Conservation (phyloP, 2,329 filamentous ascomycete genomes). For the Cyclaneusma minus region DNA sequence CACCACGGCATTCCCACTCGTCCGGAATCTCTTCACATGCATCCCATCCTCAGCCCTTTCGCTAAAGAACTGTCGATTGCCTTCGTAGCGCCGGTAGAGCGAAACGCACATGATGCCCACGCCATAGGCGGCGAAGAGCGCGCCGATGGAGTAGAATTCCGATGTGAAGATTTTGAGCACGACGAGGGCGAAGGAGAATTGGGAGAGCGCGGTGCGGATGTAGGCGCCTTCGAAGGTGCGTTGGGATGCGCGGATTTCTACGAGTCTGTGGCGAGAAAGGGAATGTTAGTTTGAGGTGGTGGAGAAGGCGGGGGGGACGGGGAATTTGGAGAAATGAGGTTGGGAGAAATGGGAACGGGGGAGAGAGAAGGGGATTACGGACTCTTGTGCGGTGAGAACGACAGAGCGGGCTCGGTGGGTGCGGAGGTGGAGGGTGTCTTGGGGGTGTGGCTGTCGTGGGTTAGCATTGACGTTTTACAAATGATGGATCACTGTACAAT, state of each 20-base stretch:
- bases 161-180: conserved; percentile 93
- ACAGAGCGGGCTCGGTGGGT: conserved; percentile 74
- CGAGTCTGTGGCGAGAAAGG: conserved; percentile 32
- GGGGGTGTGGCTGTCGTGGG: conserved; percentile 40
- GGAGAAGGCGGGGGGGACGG: conserved; percentile 1
- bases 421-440: conserved; percentile 63
- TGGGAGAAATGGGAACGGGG: conserved; percentile 1
- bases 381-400: conserved; percentile 62
- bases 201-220: conserved; percentile 81
- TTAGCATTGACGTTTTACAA: too few species aligned
- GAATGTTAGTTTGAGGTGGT: conserved; percentile 1
- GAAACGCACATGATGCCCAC: conserved; percentile 71
- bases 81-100: conserved; percentile 74
- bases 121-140: conserved; percentile 85
- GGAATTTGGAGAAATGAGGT: conserved; percentile 1
- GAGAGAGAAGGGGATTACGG: conserved; percentile 4
- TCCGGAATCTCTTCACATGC: conserved; percentile 41
- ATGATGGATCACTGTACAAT: too few species aligned
- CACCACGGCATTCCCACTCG: conserved; percentile 45
- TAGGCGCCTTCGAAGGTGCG: conserved; percentile 96
- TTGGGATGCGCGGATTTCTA: conserved; percentile 88
- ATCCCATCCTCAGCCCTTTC: conserved; percentile 23
- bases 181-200: conserved; percentile 89
- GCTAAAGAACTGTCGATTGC: conserved; percentile 85
- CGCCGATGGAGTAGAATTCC: conserved; percentile 96